These are phyloP conservation scores for Pythium myriotylum DNA, from an alignment of 352 stramenopile genomes.

Conservation along the genomic window DNA sequence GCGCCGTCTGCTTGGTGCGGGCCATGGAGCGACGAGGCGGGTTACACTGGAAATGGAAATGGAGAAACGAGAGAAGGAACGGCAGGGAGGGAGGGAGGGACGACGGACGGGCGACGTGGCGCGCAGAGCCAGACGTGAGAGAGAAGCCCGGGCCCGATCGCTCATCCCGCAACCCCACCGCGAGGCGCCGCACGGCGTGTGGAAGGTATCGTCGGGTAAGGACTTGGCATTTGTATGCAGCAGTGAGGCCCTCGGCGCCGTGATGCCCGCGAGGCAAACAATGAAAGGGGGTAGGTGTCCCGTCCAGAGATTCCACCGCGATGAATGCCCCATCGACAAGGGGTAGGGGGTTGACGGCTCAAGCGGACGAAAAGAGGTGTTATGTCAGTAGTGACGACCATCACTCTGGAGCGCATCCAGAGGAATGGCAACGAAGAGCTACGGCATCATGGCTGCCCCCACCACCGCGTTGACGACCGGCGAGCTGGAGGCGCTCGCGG, in stretches of 20 bases:
- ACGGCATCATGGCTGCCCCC: background rate
- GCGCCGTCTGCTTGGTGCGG: slow-evolving; percentile 97
- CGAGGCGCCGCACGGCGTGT: background rate
- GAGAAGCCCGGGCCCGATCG: background rate
- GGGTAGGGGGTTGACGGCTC: background rate
- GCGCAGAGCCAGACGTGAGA: too few relatives aligned
- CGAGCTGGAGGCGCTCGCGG: slow-evolving; percentile 57
- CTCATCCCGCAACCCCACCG: slow-evolving; percentile 14
- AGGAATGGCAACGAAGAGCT: slow-evolving; percentile 26
- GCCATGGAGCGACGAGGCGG: slow-evolving; percentile 75
- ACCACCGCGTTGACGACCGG: slow-evolving; percentile 5
- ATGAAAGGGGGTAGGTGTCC: slow-evolving; percentile 9
- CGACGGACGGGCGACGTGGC: slow-evolving; percentile 11
- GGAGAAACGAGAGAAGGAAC: slow-evolving; percentile 8
- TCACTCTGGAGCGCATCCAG: slow-evolving; percentile 18
- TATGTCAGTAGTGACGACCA: slow-evolving; percentile 17
- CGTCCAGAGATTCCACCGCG: background rate
- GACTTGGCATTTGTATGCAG: slow-evolving; percentile 19
- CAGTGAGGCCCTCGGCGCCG: background rate
- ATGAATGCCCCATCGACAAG: slow-evolving; percentile 1
- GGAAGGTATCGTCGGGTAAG: slow-evolving; percentile 15
- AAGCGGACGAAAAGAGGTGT: background rate
- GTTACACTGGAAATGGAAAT: slow-evolving; percentile 49
- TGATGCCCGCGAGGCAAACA: background rate
- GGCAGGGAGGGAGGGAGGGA: slow-evolving; percentile 9